Percentiles rank a stretch among this genome's conserved stretches.
Conservation (phyloP, 1,284 basidiomycete genomes). For the Leucoagaricus sp. region DNA sequence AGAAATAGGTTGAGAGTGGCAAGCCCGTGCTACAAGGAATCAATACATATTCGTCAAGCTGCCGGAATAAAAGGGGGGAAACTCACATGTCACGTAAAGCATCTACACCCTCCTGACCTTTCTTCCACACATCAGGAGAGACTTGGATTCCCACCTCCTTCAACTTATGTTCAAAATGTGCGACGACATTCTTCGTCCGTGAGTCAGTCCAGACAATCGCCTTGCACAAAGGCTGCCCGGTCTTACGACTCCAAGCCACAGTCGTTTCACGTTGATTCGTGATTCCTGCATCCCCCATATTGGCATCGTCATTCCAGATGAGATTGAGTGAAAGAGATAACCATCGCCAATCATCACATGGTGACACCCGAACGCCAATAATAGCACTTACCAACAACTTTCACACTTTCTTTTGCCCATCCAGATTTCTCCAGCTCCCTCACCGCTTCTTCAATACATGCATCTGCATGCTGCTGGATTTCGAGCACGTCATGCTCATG, state of each 20-base stretch:
- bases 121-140: conserved; percentile 61
- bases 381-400: conserved; percentile 78
- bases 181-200: conserved; percentile 84
- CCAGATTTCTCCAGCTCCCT: conserved; percentile 75
- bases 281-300: conserved; percentile 59
- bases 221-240: conserved; percentile 85
- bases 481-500: conserved; percentile 93
- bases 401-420: conserved; percentile 79
- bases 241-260: conserved; percentile 90
- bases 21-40: conserved; percentile 72
- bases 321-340: background rate
- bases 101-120: conserved; percentile 69
- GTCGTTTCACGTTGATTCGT: conserved; percentile 99
- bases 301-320: background rate
- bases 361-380: conserved; percentile 14
- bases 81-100: conserved; percentile 72
- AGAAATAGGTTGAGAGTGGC: conserved; percentile 96
- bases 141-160: conserved; percentile 78
- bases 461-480: conserved; percentile 77
- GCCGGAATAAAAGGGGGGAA: conserved; percentile 11
- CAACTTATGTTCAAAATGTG: conserved; percentile 76
- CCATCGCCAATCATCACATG: conserved; percentile 12
- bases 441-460: conserved; percentile 78
- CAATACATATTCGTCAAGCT: background rate
- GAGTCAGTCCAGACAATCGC: conserved; percentile 98